Conservation (phyloP, 1,139 yeast species). For the Yamadazyma pseudoaaseri region DNA sequence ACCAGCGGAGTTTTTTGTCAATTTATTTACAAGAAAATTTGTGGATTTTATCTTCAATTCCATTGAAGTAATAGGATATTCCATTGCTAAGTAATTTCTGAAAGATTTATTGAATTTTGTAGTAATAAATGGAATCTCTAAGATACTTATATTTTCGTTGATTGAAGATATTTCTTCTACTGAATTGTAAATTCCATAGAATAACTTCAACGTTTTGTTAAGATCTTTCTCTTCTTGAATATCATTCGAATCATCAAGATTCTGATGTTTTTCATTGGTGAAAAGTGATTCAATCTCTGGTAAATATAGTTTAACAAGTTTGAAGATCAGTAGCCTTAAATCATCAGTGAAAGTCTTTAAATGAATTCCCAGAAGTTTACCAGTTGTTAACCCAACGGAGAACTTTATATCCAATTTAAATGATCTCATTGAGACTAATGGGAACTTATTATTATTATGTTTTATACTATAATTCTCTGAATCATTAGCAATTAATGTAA, state of each 20-base stretch:
- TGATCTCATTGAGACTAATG: constrained; percentile 19
- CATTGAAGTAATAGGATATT: constrained; percentile 26
- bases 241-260: background rate
- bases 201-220: constrained; percentile 10
- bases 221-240: constrained; percentile 1
- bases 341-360: constrained; percentile 28
- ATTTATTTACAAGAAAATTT: constrained; percentile 31
- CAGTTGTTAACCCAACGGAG: constrained; percentile 20
- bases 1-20: constrained; percentile 50
- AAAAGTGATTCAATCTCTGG: constrained; percentile 8
- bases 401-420: constrained; percentile 23
- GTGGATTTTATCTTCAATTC: constrained; percentile 29
- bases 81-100: constrained; percentile 23
- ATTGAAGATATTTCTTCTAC: constrained; percentile 24
- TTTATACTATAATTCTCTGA: constrained; percentile 6
- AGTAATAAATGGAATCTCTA: constrained; percentile 38
- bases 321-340: constrained; percentile 25
- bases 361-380: constrained; percentile 20
- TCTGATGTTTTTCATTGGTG: background rate
- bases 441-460: constrained; percentile 8
- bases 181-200: constrained; percentile 13
- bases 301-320: constrained; percentile 18
- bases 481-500: constrained; percentile 16
- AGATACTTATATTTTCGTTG: constrained; percentile 27
- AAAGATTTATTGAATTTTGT: constrained; percentile 26